Evolutionary conservation across 2,329 filamentous ascomycete genomes (phyloP).

Genomic region (Botrytis medusae): DNA sequence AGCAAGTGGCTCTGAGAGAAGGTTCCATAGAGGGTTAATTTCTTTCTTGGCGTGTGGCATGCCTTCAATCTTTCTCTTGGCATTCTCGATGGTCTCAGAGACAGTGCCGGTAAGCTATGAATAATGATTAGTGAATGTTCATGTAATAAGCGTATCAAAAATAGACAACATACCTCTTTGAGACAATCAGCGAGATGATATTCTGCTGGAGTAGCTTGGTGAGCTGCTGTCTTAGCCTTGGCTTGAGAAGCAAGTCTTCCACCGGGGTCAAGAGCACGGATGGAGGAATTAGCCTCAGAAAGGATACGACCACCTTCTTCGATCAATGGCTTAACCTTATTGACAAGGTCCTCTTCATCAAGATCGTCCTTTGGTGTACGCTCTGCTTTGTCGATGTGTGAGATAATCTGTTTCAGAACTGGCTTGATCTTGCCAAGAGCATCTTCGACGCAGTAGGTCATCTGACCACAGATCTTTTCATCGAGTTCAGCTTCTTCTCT

Average conservation of each 20-base stretch:
- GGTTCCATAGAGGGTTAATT: slow-evolving; percentile 83
- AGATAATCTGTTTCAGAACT: slow-evolving; percentile 81
- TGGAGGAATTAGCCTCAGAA: slow-evolving; percentile 80
- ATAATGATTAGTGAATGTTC: slow-evolving; percentile 35
- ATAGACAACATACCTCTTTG: slow-evolving; percentile 61
- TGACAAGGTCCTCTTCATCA: slow-evolving; percentile 85
- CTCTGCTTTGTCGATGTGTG: slow-evolving; percentile 79
- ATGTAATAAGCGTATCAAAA: not conserved
- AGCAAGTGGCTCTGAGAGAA: slow-evolving; percentile 78
- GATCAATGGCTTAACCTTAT: slow-evolving; percentile 82
- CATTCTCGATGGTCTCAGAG: slow-evolving; percentile 78
- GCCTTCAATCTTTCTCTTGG: slow-evolving; percentile 83
- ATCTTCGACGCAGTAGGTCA: slow-evolving; percentile 70
- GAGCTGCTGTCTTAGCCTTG: slow-evolving; percentile 73
- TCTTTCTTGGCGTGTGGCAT: slow-evolving; percentile 96
- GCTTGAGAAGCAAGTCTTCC: slow-evolving; percentile 81
- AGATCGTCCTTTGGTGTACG: slow-evolving; percentile 80
- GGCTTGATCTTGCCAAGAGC: slow-evolving; percentile 82
- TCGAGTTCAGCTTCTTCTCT: slow-evolving; percentile 63
- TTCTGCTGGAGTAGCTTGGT: slow-evolving; percentile 79
- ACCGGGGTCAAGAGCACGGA: slow-evolving; percentile 86
- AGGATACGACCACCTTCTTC: slow-evolving; percentile 82
- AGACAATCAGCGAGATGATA: slow-evolving; percentile 79
- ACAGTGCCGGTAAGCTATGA: slow-evolving; percentile 69
- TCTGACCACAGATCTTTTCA: slow-evolving; percentile 73